Evolutionary conservation across 768 basidiomycete species (phyloP).

Genomic region (Termitomyces sp.): DNA sequence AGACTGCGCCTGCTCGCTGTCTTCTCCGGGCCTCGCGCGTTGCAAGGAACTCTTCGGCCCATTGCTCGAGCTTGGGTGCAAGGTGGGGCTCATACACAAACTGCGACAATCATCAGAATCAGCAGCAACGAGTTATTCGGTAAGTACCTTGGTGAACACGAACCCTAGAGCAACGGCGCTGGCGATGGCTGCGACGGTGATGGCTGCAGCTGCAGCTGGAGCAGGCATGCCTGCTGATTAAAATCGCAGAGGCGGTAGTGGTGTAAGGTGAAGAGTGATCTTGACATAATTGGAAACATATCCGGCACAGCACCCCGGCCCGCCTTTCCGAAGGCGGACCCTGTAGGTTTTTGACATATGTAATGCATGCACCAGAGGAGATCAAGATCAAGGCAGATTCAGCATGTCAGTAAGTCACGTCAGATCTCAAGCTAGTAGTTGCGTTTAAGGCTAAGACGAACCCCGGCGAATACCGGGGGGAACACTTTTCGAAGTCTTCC

Average conservation of each 20-base stretch:
- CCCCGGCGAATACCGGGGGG: neutral
- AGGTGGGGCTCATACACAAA: constrained; percentile 69
- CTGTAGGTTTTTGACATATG: neutral
- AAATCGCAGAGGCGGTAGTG: constrained; percentile 3
- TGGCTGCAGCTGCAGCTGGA: constrained; percentile 15
- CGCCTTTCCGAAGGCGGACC: no score
- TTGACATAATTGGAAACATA: constrained; percentile 3
- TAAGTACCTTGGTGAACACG: constrained; percentile 13
- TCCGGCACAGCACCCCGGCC: constrained; percentile 3
- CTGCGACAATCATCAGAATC: constrained; percentile 25
- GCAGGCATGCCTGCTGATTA: constrained; percentile 11
- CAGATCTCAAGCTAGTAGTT: neutral
- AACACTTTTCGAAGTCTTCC: no score
- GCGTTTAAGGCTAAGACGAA: neutral
- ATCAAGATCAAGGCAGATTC: neutral
- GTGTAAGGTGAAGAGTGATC: constrained; percentile 6
- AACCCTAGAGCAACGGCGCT: constrained; percentile 12
- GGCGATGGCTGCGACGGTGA: constrained; percentile 11
- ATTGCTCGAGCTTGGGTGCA: constrained; percentile 51
- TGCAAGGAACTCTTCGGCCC: constrained; percentile 34
- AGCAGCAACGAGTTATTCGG: neutral
- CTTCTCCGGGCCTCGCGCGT: constrained; percentile 24
- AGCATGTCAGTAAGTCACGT: neutral
- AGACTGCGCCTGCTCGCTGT: constrained; percentile 19
- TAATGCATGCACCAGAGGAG: neutral